Conservation (phyloP, 1,284 basidiomycete genomes). For the Pseudozyma hubeiensis region DNA sequence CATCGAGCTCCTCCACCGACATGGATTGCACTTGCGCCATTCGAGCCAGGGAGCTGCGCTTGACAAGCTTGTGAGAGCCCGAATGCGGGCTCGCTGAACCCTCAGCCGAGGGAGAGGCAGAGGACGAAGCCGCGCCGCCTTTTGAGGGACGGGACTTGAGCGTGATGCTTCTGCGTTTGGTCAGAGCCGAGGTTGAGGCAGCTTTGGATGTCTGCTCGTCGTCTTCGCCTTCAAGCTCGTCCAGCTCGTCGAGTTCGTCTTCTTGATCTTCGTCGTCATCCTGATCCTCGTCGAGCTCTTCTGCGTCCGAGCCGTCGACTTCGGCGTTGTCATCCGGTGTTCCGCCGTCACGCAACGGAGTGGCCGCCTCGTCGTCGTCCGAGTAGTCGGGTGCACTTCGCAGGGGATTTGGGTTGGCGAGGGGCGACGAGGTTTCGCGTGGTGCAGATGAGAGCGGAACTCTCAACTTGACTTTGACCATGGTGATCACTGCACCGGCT, state of each 20-base stretch:
- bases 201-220: constrained; percentile 8
- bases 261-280: constrained; percentile 36
- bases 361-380: constrained; percentile 29
- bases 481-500: background rate
- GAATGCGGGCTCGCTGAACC: constrained; percentile 36
- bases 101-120: constrained; percentile 34
- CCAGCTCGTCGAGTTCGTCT: constrained; percentile 46
- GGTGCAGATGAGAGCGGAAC: constrained; percentile 48
- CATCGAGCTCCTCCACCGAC: constrained; percentile 63
- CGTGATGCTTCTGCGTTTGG: constrained; percentile 41
- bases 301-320: constrained; percentile 13
- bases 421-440: constrained; percentile 46
- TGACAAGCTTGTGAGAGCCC: constrained; percentile 13
- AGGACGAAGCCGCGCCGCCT: constrained; percentile 13
- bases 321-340: constrained; percentile 1
- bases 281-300: constrained; percentile 25
- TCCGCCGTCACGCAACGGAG: constrained; percentile 7
- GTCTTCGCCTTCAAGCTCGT: constrained; percentile 43
- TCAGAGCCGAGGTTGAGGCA: constrained; percentile 16
- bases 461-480: constrained; percentile 53
- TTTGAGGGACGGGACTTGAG: constrained; percentile 37
- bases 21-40: constrained; percentile 40
- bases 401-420: constrained; percentile 39
- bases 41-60: constrained; percentile 19
- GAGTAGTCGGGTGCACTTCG: constrained; percentile 43